phyloP scores from a whole-genome alignment of 1,139 yeast genomes.

The Martiniozyma asiatica region DNA sequence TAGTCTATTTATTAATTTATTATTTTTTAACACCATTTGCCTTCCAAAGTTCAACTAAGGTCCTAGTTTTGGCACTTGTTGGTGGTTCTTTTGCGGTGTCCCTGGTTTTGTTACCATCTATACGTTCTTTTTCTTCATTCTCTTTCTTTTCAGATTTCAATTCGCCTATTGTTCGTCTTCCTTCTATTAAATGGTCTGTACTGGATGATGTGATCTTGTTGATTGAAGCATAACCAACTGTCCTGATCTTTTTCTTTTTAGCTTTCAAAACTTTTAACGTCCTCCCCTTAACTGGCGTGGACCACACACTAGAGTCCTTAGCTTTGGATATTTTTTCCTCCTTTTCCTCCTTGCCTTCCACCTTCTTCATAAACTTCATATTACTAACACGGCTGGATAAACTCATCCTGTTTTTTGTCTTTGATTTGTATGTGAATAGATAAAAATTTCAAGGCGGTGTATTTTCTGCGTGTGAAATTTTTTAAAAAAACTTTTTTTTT shows the following conservation, averaged over 20 bases:
- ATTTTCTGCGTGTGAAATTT: slow-evolving; percentile 1
- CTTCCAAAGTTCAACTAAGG: slow-evolving; percentile 11
- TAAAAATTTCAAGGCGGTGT: too few species aligned
- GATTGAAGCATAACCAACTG: slow-evolving; percentile 36
- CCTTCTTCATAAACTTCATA: slow-evolving; percentile 50
- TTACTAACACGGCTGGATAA: slow-evolving; percentile 52
- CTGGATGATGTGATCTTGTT: too few species aligned
- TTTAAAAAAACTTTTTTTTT: not conserved
- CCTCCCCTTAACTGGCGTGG: slow-evolving; percentile 26
- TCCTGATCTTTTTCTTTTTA: slow-evolving; percentile 22
- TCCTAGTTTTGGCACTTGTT: slow-evolving; percentile 3
- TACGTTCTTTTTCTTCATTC: slow-evolving; percentile 11
- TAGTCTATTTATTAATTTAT: too few species aligned
- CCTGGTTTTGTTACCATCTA: slow-evolving; percentile 13
- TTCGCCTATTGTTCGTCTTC: slow-evolving; percentile 18
- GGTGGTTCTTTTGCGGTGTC: slow-evolving; percentile 1
- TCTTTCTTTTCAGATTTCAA: slow-evolving; percentile 12
- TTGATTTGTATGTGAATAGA: too few species aligned
- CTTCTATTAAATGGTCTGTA: too few species aligned
- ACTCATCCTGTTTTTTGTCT: slow-evolving; percentile 6
- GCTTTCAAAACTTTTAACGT: slow-evolving; percentile 16
- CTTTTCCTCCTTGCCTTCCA: slow-evolving; percentile 20
- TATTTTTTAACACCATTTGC: slow-evolving; percentile 6
- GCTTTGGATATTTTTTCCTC: slow-evolving; percentile 26
- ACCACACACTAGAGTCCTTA: slow-evolving; percentile 55